phyloP scores from a whole-genome alignment of 148 eudicot species.

The Bassia scoparia region DNA sequence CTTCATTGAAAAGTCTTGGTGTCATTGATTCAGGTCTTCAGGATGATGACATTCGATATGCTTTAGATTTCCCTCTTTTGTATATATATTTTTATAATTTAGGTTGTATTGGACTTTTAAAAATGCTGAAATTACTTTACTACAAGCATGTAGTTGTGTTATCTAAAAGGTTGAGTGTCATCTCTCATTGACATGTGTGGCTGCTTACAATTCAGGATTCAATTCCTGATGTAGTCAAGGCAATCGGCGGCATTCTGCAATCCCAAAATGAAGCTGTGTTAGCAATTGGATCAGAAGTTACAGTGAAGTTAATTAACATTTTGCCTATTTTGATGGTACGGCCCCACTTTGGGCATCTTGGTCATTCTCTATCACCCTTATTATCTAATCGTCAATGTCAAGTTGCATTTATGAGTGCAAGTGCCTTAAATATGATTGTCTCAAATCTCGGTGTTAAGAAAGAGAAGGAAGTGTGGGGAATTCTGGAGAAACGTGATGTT shows the following conservation, averaged over 20 bases:
- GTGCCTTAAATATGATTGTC: slow-evolving; percentile 54
- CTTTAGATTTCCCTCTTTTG: no score
- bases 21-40: no score
- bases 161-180: background rate
- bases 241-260: slow-evolving; percentile 54
- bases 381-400: slow-evolving; percentile 45
- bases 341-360: slow-evolving; percentile 49
- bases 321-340: slow-evolving; percentile 51
- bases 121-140: no score
- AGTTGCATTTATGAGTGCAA: slow-evolving; percentile 59
- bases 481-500: slow-evolving; percentile 46
- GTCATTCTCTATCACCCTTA: slow-evolving; percentile 51
- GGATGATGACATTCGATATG: no score
- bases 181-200: slow-evolving; percentile 9
- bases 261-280: slow-evolving; percentile 46
- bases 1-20: no score
- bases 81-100: no score
- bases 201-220: slow-evolving; percentile 52
- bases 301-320: slow-evolving; percentile 54
- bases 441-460: slow-evolving; percentile 48
- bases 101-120: no score
- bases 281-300: slow-evolving; percentile 48
- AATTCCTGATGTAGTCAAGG: slow-evolving; percentile 59
- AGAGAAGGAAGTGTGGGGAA: slow-evolving; percentile 54
- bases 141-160: no score